Base-by-base conservation (phyloP, 1,284 basidiomycete species). In the Cryptococcus deneoformans region DNA sequence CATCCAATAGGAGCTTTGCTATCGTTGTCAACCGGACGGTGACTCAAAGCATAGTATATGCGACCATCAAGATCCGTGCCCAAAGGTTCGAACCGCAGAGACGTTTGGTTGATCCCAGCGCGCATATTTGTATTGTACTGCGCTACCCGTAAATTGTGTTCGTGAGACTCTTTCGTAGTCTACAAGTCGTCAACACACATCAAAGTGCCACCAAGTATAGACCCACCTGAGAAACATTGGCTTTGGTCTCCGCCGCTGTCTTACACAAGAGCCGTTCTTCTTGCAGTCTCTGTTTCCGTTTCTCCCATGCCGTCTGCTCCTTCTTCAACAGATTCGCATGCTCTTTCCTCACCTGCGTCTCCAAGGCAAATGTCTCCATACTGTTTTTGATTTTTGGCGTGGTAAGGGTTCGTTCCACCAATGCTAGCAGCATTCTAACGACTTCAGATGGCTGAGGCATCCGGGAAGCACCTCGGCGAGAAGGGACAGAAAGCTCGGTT, bases 371-470 rank as follows among this genome's bases (percentile, higher is more conserved):
- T 1, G 38, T 52, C 16, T 68, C 73, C 55, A 73, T 59, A 9
- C 70, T 64, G 7, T 36, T 46, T 12, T 64, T 53, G 6, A 73
- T 61, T 37, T 34, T 62, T 16, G 53, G 66, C 20, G 62, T 68
- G 3, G 46, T 45, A 52, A 63, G 52, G 20, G 60, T 62, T 20
- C 68, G 54, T 34, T 74, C 69, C 9, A 58, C 61, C 8, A 76
- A 36, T 2, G 65, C 68, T 20, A 76, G 46, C 11, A 76, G 64
- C 73, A 76, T 76, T n/a, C 68, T 58, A 10, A 74, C 61, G 2
- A 76, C 64, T 58, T 74, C 72, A 16, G 53, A 37, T 0, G 70
- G 60, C 16, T 58, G 58, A 3, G 73, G 73, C 2, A 71, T 52
- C 8, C 70, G 60, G 16, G 69, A 71, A 1, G 72, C 72, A 6